Evolutionary conservation across 768 basidiomycete species (phyloP).

Genomic region (Boletus sensibilis): DNA sequence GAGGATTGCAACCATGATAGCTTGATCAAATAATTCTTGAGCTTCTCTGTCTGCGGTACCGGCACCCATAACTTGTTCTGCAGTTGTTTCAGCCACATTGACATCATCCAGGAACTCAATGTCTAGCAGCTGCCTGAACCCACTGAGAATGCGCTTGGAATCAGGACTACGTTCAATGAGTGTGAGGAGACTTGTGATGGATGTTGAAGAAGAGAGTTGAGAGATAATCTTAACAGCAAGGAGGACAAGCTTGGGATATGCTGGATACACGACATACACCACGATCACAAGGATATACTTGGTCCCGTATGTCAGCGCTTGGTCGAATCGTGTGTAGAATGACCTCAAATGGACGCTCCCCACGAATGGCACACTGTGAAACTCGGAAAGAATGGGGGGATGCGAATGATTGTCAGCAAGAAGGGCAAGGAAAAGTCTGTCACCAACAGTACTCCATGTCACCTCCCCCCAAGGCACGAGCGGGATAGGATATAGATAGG

Average conservation of each 20-base stretch:
- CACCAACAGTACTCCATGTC: no score
- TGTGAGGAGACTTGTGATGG: conserved; percentile 71
- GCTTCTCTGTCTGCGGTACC: conserved; percentile 59
- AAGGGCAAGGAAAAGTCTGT: no score
- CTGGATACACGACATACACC: conserved; percentile 67
- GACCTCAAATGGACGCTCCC: conserved; percentile 61
- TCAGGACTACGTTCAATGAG: conserved; percentile 79
- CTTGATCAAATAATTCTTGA: conserved; percentile 55
- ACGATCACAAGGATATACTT: conserved; percentile 80
- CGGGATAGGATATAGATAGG: no score
- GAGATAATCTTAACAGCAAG: conserved; percentile 78
- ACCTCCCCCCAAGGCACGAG: no score
- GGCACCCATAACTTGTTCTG: conserved; percentile 68
- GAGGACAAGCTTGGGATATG: conserved; percentile 69
- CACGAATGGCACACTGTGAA: conserved; percentile 52
- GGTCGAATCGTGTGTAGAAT: conserved; percentile 71
- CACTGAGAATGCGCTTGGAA: conserved; percentile 80
- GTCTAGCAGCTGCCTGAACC: conserved; percentile 67
- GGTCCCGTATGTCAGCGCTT: conserved; percentile 66
- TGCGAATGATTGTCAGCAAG: no score
- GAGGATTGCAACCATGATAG: conserved; percentile 72
- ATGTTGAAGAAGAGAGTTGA: conserved; percentile 60
- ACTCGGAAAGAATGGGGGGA: conserved; percentile 67
- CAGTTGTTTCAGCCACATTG: conserved; percentile 53
- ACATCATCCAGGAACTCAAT: conserved; percentile 63